Conservation (phyloP, 805 yeast genomes). For the Candida rishiriensis region DNA sequence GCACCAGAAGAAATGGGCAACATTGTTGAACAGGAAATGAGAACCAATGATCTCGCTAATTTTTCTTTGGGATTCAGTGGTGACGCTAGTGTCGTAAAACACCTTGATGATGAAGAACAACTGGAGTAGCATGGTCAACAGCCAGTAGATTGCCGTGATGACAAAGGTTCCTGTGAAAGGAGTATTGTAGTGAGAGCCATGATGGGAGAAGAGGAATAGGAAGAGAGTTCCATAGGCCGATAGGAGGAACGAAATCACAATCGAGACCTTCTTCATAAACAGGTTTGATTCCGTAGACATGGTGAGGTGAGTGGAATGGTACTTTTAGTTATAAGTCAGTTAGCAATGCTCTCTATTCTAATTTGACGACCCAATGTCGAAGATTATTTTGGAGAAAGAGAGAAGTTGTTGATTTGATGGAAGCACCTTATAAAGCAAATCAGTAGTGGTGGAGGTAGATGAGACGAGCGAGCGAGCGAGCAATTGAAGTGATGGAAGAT, state of each 20-base stretch:
- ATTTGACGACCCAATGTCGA: no score
- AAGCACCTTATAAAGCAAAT: no score
- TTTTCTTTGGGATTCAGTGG: constrained; percentile 25
- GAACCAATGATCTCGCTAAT: constrained; percentile 43
- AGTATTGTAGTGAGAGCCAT: constrained; percentile 45
- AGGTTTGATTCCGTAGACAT: constrained; percentile 16
- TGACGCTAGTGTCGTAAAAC: constrained; percentile 28
- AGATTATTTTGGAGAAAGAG: no score
- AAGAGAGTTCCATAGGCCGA: constrained; percentile 53
- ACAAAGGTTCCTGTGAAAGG: constrained; percentile 63
- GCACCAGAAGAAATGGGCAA: constrained; percentile 60
- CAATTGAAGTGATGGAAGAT: no score
- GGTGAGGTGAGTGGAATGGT: background rate
- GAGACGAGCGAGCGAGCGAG: no score
- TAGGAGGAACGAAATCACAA: constrained; percentile 50
- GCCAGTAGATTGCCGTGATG: constrained; percentile 55
- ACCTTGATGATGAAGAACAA: constrained; percentile 41
- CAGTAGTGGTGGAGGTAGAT: no score
- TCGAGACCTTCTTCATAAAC: constrained; percentile 32
- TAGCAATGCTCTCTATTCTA: background rate
- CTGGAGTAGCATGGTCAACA: constrained; percentile 48
- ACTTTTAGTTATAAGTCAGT: background rate
- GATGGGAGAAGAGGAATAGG: constrained; percentile 53
- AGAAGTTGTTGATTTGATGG: no score
- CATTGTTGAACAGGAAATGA: constrained; percentile 62